Base-by-base conservation (phyloP, 2,329 filamentous ascomycete genomes). In the Fonsecaea monophora region DNA sequence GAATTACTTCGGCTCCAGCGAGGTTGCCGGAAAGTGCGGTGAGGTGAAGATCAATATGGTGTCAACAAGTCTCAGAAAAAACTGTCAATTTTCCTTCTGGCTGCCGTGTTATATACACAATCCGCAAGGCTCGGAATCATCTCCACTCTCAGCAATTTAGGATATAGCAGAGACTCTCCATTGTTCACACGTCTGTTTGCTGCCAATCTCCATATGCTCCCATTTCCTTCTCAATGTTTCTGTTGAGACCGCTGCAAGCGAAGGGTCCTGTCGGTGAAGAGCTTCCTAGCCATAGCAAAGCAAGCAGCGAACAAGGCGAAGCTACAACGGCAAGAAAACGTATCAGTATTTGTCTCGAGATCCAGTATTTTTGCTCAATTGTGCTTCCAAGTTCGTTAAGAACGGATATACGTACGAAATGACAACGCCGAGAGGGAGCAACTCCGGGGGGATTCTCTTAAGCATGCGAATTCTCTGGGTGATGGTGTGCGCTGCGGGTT, bases 401-500 rank as follows among this genome's bases (percentile, higher is more conserved):
- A 45, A 13, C 53, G 40, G 53, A 58, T 64, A 25, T 40, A 80
- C 92, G 79, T 94, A 94, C 83, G 84, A 87, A 77, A 98, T 89
- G 81, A 98, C 95, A 74, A 95, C 83, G 80, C 91, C 94, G 75
- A 99, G 90, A 77, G 95, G 95, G 75, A 94, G 88, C 87, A 99
- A 86, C 86, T 99, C 95, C 74, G 92, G 89, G 74, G 95, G 95
- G 78, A 98, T 90, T 83, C 89, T 89, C 87, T 91, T 94, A 77
- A 97, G 86, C 79, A 89, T 90, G 79, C 94, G 91, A 76, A 99
- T 86, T 79, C 94, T 92, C 85, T 98, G 95, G 73, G 94, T 97
- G 82, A 98, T 89, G 76, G 94, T 97, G 85, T 98, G 95, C 79
- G 92, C 95, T 99, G 71, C 64, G 69, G 58, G 30, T 57, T 70